Evolutionary conservation across 2,329 filamentous ascomycete genomes (phyloP).

Genomic region (Nothopassalora personata): DNA sequence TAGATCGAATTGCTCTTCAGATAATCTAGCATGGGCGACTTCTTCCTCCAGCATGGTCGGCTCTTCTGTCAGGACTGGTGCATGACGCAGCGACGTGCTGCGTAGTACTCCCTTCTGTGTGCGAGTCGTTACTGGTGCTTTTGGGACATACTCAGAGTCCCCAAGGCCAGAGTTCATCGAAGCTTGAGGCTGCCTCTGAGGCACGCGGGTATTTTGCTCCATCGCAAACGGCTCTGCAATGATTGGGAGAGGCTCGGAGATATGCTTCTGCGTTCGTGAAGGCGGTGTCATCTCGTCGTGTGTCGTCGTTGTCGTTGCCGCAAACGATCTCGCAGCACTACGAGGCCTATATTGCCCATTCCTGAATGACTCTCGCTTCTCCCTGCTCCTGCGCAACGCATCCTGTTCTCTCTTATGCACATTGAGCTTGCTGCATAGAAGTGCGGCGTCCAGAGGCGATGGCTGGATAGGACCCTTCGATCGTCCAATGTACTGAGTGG

Average conservation of each 20-base stretch:
- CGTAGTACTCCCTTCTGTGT: neutral
- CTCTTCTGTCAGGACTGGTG: neutral
- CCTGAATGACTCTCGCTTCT: slow-evolving; percentile 10
- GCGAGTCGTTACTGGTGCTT: neutral
- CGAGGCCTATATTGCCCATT: slow-evolving; percentile 13
- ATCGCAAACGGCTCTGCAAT: slow-evolving; percentile 1
- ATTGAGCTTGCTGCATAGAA: slow-evolving; percentile 21
- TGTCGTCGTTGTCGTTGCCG: slow-evolving; percentile 12
- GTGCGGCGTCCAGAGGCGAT: slow-evolving; percentile 8
- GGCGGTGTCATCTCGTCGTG: neutral
- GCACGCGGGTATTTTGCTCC: neutral
- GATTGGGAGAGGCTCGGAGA: neutral
- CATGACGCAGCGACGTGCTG: neutral
- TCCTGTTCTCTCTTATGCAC: slow-evolving; percentile 18
- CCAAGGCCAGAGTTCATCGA: neutral
- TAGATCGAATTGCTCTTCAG: neutral
- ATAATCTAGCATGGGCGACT: neutral
- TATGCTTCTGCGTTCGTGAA: neutral
- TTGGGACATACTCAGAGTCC: no score
- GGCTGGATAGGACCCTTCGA: neutral
- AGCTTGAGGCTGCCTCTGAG: neutral
- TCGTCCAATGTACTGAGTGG: neutral
- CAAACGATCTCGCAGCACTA: slow-evolving; percentile 15
- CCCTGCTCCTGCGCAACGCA: slow-evolving; percentile 4
- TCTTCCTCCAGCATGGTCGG: neutral